Conservation (phyloP, 139 green algal genomes). For the Spirogloea muscicola region DNA sequence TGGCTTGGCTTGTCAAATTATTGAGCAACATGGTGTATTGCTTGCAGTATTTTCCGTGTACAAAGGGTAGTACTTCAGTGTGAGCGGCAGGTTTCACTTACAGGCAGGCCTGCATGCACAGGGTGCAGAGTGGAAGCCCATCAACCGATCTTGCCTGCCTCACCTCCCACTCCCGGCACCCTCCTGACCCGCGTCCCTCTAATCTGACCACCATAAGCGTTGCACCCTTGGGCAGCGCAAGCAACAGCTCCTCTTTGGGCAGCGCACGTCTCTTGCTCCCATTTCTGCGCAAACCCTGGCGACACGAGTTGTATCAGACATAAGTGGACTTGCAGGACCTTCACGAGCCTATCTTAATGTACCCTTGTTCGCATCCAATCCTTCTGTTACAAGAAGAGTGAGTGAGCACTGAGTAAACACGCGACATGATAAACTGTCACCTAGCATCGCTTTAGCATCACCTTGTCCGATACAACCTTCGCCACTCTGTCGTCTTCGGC, state of each 20-base stretch:
- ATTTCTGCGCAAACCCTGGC: not conserved
- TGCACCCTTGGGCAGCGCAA: not conserved
- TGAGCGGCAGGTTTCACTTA: too few species aligned
- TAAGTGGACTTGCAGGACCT: not conserved
- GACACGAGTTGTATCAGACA: not conserved
- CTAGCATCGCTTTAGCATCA: too few species aligned
- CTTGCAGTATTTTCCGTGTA: too few species aligned
- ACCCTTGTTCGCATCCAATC: not conserved
- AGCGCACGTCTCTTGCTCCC: constrained; percentile 1
- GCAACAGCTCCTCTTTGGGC: not conserved
- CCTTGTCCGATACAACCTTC: too few species aligned
- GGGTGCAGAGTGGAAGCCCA: constrained; percentile 10
- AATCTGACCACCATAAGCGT: not conserved
- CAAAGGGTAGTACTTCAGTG: too few species aligned
- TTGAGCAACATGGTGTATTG: too few species aligned
- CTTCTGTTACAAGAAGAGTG: not conserved
- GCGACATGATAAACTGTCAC: not conserved
- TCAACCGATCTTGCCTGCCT: not conserved
- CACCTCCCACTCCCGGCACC: not conserved
- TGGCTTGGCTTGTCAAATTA: too few species aligned
- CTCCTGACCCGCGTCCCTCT: not conserved
- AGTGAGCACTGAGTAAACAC: not conserved
- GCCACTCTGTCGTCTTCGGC: not conserved
- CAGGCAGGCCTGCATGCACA: constrained; percentile 8
- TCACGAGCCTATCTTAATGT: not conserved